Conservation (phyloP, 306 rosid species). For the Cicer pinnatifidum region DNA sequence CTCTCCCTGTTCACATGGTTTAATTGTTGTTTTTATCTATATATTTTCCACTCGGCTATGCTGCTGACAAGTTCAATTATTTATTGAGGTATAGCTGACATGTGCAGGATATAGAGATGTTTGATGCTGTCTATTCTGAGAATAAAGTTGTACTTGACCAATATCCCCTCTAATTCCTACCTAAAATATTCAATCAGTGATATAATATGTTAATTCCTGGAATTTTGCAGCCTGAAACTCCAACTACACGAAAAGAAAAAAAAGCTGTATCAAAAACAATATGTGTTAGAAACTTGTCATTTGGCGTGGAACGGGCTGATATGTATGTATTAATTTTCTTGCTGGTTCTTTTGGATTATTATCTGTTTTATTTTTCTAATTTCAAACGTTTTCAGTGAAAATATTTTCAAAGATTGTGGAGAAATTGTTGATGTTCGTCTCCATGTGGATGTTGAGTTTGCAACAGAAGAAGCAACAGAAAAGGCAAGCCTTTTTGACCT, state of each 20-base stretch:
- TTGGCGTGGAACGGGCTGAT: slow-evolving; percentile 55
- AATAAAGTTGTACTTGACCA: slow-evolving; percentile 52
- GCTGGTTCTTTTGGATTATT: neutral
- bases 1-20: neutral
- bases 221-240: slow-evolving; percentile 62
- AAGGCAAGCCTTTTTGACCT: slow-evolving; percentile 54
- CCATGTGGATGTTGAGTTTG: slow-evolving; percentile 54
- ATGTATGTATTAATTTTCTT: slow-evolving; percentile 52
- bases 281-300: slow-evolving; percentile 66
- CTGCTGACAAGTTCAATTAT: slow-evolving; percentile 25
- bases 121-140: slow-evolving; percentile 50
- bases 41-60: slow-evolving; percentile 2
- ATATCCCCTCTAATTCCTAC: neutral
- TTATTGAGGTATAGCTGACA: slow-evolving; percentile 14
- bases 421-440: slow-evolving; percentile 67
- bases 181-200: neutral
- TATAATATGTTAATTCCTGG: slow-evolving; percentile 14
- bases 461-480: slow-evolving; percentile 59
- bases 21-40: neutral
- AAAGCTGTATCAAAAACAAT: slow-evolving; percentile 55
- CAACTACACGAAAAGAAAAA: slow-evolving; percentile 46
- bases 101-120: slow-evolving; percentile 57
- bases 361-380: slow-evolving; percentile 26
- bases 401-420: slow-evolving; percentile 67
- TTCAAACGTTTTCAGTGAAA: slow-evolving; percentile 52